These are phyloP conservation scores for Puya raimondii DNA, from an alignment of 176 grass and related monocot genomes.

Conservation along the genomic window DNA sequence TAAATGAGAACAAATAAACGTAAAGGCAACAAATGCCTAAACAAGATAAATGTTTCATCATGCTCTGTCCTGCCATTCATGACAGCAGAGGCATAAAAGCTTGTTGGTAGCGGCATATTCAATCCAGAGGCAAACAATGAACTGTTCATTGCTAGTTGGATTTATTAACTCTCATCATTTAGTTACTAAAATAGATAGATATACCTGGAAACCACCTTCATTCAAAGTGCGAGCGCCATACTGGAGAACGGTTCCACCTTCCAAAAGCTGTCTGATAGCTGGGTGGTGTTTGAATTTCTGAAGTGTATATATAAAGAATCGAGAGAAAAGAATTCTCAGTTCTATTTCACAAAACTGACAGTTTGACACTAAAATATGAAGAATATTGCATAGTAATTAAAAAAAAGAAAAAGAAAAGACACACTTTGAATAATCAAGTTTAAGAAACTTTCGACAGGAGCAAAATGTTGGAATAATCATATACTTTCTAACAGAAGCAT, in stretches of 20 bases:
- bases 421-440: too few species aligned
- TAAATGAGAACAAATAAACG: too few species aligned
- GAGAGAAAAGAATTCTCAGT: not conserved
- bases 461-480: not conserved
- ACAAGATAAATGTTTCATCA: too few species aligned
- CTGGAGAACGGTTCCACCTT: slow-evolving; percentile 73
- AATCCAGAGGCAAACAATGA: too few species aligned
- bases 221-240: slow-evolving; percentile 96
- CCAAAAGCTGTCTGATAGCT: slow-evolving; percentile 56
- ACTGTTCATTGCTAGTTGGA: too few species aligned
- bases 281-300: slow-evolving; percentile 94
- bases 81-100: too few species aligned
- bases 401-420: too few species aligned
- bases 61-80: too few species aligned
- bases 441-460: not conserved
- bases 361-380: too few species aligned
- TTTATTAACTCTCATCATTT: not conserved
- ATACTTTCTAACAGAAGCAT: not conserved
- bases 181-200: not conserved
- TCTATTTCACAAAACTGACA: not conserved
- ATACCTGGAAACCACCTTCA: slow-evolving; percentile 95
- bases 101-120: too few species aligned
- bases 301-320: slow-evolving; percentile 14
- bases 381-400: too few species aligned
- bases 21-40: too few species aligned